Evolutionary conservation across 2,329 filamentous ascomycete species (phyloP).

Genomic region (Venturia carpophila): DNA sequence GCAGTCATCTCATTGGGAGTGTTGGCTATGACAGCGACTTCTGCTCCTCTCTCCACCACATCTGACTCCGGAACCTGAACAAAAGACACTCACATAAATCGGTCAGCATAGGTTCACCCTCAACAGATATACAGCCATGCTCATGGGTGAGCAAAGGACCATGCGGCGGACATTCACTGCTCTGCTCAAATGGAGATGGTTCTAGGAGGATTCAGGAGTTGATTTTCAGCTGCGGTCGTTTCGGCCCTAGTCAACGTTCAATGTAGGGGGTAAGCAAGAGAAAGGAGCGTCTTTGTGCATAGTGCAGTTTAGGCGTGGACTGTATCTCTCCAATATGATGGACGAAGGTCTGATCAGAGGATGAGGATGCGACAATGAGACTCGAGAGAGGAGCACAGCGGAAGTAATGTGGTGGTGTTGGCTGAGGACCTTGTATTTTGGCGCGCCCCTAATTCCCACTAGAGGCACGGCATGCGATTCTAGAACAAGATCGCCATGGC

Average conservation of each 20-base stretch:
- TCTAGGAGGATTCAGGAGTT: not conserved
- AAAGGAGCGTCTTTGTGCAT: slow-evolving; percentile 1
- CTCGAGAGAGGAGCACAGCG: not conserved
- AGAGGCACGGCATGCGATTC: not conserved
- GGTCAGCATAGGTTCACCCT: not conserved
- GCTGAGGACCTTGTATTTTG: not conserved
- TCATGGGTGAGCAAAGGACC: not conserved
- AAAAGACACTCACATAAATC: not conserved
- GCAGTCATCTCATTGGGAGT: not conserved
- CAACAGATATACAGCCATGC: not conserved
- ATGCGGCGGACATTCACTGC: too few relatives aligned
- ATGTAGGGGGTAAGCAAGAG: not conserved
- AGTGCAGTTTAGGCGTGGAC: not conserved
- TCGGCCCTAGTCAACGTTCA: not conserved
- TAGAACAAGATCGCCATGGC: not conserved
- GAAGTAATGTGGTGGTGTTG: not conserved
- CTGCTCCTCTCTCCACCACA: not conserved
- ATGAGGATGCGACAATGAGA: not conserved
- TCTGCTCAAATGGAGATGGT: too few relatives aligned
- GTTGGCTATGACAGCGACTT: not conserved
- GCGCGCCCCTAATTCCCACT: not conserved
- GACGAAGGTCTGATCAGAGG: too few relatives aligned
- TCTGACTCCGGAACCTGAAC: not conserved
- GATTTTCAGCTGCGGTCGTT: not conserved
- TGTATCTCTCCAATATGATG: not conserved